Evolutionary conservation across 1,284 basidiomycete genomes (phyloP), one percentile per base, ranked within the genome.

Genomic region (Taiwanofungus camphoratus): DNA sequence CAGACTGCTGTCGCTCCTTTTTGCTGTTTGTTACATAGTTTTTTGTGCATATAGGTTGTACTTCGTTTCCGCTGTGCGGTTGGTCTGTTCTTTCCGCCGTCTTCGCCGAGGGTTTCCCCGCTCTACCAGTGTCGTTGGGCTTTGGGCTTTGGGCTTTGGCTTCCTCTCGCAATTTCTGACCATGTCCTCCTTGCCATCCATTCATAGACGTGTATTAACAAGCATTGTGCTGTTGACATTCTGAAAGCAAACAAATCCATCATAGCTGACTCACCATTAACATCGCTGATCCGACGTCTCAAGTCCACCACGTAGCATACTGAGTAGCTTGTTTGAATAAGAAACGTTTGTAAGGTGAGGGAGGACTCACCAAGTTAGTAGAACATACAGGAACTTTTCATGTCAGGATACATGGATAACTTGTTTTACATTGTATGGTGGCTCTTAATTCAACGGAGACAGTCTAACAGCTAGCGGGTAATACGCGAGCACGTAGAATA

Each of bases 191-290:
- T 8, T 21, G 13, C 15, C 29, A 22, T 26, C 26, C 18, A 26
- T 22, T 16, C 43, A 26, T 45, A 45, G 43, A 45, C 36, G 42
- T 45, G 43, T 45, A 45, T 45, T 21, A 44, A 8, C 42, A 44
- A 26, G 23, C 33, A 35, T 20, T 37, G 34, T 36, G 34, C 34
- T 36, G 34, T 36, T 36, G 26, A 27, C 26, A 7, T 27, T 27
- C 8, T 27, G 26, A 13, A 13, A 27, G n/a, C n/a, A 27, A 27
- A 27, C 26, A 27, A 27, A 7, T 27, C n/a, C n/a, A n/a, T n/a
- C n/a, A n/a, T n/a, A n/a, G n/a, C n/a, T n/a, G n/a, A n/a, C n/a
- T n/a, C n/a, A n/a, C n/a, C n/a, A n/a, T n/a, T n/a, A n/a, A n/a
- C n/a, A n/a, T n/a, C n/a, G n/a, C n/a, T n/a, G n/a, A n/a, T n/a